Percentiles rank a stretch among this genome's conserved stretches.
Evolutionary conservation across 768 basidiomycete genomes (phyloP).

Genomic region (Leccinum truebloodii): DNA sequence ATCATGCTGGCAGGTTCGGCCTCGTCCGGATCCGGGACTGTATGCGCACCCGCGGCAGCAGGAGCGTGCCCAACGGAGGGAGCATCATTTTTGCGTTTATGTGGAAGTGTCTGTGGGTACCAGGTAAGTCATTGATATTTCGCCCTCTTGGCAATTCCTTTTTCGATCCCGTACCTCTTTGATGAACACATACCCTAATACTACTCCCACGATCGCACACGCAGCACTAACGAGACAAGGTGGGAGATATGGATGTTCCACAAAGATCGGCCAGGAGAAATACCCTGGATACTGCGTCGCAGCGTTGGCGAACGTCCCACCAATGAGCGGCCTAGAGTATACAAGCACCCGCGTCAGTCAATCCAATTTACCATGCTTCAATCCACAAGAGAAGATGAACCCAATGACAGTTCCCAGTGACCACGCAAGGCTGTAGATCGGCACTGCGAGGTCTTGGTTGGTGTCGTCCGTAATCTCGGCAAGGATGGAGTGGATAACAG

Average conservation of each 20-base stretch:
- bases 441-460: slow-evolving; percentile 59
- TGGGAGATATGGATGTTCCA: slow-evolving; percentile 18
- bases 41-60: not conserved
- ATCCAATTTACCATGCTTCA: not conserved
- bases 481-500: slow-evolving; percentile 60
- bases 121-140: not conserved
- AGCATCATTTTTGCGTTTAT: slow-evolving; percentile 8
- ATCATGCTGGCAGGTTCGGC: slow-evolving; percentile 28
- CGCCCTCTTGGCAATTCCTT: not conserved
- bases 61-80: not conserved
- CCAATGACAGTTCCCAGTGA: slow-evolving; percentile 56
- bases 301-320: slow-evolving; percentile 23
- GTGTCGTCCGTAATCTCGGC: slow-evolving; percentile 63
- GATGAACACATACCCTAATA: slow-evolving; percentile 19
- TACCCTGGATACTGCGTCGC: slow-evolving; percentile 14
- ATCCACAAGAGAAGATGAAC: slow-evolving; percentile 28
- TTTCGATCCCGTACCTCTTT: slow-evolving; percentile 18
- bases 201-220: slow-evolving; percentile 8
- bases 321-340: slow-evolving; percentile 20
- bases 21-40: not conserved
- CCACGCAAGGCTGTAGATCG: slow-evolving; percentile 60
- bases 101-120: slow-evolving; percentile 17
- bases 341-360: not conserved
- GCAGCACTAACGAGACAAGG: slow-evolving; percentile 18
- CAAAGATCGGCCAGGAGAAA: slow-evolving; percentile 8